Base-by-base conservation (phyloP, 257 asterid species). In the Osmanthus fragrans region DNA sequence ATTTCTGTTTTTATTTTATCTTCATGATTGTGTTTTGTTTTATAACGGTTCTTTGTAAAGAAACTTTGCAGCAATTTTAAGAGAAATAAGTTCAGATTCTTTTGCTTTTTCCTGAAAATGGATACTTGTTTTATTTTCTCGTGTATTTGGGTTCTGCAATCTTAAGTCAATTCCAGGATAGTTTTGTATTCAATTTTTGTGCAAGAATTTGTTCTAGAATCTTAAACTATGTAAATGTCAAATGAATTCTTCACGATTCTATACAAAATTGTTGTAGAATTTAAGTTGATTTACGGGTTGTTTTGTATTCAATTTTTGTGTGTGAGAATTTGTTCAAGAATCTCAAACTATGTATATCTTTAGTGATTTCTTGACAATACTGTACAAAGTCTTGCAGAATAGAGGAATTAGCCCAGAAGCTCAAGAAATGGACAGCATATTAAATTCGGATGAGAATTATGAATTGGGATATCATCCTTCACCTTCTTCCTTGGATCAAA, bases 391-490 rank as follows among this genome's bases (percentile, higher is more conserved):
- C 47, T 51, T 25, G 37, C 73, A 49, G 73, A 73, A 63, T 37
- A n/a, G 29, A 71, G 76, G 18, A 7, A 63, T 65, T 37, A 72
- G 77, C 11, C 19, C 58, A 21, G 65, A 72, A 71, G 71, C 10
- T 65, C 76, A 60, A 75, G 32, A 79, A 79, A 87, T 89, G 95
- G 92, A 89, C 37, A 82, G 84, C 23, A 32, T 77, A 18, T 78
- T 84, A 15, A 88, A 30, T 79, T 73, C 83, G 11, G 94, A 89
- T 23, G 97, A 90, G 74, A 88, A 36, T 73, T 77, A 34, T 83
- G 96, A 92, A 25, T 5, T 77, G 85, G 93, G 92, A 70, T 85
- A 84, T 78, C 86, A 80, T 60, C 81, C 85, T 25, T 88, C 96
- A 40, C 82, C 80, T 72, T 89, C 91, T 29, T 89, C 91, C 0